Conservation (phyloP, 2,329 filamentous ascomycete genomes). For the Ceratocystis variospora region DNA sequence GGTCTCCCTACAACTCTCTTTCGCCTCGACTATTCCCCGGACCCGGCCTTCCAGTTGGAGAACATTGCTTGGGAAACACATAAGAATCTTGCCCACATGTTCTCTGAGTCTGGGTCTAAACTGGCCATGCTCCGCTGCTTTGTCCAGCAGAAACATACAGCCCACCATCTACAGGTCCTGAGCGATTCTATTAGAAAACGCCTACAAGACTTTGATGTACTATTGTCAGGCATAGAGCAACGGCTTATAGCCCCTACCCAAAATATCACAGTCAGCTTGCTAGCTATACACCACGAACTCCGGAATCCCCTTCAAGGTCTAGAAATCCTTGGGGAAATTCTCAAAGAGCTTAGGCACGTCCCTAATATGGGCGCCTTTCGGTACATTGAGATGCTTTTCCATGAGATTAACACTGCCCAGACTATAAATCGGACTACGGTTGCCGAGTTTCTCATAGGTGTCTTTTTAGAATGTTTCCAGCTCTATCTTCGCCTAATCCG, state of each 20-base stretch:
- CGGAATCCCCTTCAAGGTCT: conserved; percentile 41
- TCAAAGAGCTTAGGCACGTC: conserved; percentile 41
- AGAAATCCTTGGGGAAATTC: conserved; percentile 45
- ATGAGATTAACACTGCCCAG: conserved; percentile 55
- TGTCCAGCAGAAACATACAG: conserved; percentile 31
- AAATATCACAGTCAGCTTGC: conserved; percentile 51
- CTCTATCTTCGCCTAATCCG: conserved; percentile 70
- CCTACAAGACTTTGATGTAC: conserved; percentile 43
- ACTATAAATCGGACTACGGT: conserved; percentile 47
- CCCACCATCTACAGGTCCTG: conserved; percentile 57
- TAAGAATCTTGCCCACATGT: conserved; percentile 34
- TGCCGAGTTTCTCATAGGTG: conserved; percentile 49
- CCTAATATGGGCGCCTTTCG: conserved; percentile 45
- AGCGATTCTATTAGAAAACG: conserved; percentile 46
- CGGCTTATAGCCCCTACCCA: conserved; percentile 40
- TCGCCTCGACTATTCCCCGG: conserved; percentile 29
- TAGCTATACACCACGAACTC: conserved; percentile 47
- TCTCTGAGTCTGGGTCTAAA: conserved; percentile 35
- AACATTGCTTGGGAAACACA: conserved; percentile 39
- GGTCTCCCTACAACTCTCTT: conserved; percentile 67
- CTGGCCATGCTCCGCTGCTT: conserved; percentile 36
- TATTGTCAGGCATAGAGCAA: conserved; percentile 46
- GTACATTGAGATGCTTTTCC: conserved; percentile 68
- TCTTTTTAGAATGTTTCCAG: conserved; percentile 71
- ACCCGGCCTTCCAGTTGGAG: conserved; percentile 33